A percentile compares a stretch with the other conserved stretches of the same genome.
These are phyloP conservation scores for Diplodia scrobiculata DNA, from an alignment of 2,329 filamentous ascomycete species.

Conservation along the genomic window DNA sequence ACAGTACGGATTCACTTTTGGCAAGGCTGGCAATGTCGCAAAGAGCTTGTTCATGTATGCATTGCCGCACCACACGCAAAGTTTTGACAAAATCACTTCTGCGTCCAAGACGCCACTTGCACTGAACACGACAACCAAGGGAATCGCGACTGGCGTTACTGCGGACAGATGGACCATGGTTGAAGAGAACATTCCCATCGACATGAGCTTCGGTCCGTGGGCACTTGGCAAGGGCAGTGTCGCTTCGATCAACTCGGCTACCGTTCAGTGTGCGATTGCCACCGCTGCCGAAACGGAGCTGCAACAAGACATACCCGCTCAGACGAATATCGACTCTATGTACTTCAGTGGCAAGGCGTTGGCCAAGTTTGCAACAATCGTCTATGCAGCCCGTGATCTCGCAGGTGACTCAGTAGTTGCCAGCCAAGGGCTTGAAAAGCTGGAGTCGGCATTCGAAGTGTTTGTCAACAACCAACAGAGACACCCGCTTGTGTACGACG, in stretches of 20 bases:
- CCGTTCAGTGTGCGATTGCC: constrained; percentile 61
- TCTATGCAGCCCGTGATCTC: constrained; percentile 57
- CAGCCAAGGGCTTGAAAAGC: constrained; percentile 54
- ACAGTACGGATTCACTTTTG: constrained; percentile 72
- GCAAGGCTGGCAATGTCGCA: constrained; percentile 63
- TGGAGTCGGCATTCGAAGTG: constrained; percentile 53
- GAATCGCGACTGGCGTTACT: constrained; percentile 69
- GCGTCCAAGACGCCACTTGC: constrained; percentile 58
- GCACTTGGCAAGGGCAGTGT: constrained; percentile 53
- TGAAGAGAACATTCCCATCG: constrained; percentile 68
- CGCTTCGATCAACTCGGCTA: constrained; percentile 46
- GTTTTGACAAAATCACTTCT: constrained; percentile 65
- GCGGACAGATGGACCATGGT: constrained; percentile 64
- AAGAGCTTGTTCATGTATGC: constrained; percentile 80
- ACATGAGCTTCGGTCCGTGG: constrained; percentile 82
- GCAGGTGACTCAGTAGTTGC: constrained; percentile 60
- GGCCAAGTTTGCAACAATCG: constrained; percentile 51
- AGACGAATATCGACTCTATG: constrained; percentile 84
- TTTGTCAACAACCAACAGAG: constrained; percentile 53
- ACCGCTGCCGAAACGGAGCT: constrained; percentile 70
- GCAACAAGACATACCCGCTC: constrained; percentile 70
- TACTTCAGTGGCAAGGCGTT: constrained; percentile 49
- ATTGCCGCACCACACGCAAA: constrained; percentile 80
- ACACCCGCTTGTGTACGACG: constrained; percentile 61
- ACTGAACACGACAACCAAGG: constrained; percentile 84